A percentile compares a stretch with the other conserved stretches of the same genome.
Evolutionary conservation across 768 basidiomycete species (phyloP).

Genomic region (Termitomyces sp.): DNA sequence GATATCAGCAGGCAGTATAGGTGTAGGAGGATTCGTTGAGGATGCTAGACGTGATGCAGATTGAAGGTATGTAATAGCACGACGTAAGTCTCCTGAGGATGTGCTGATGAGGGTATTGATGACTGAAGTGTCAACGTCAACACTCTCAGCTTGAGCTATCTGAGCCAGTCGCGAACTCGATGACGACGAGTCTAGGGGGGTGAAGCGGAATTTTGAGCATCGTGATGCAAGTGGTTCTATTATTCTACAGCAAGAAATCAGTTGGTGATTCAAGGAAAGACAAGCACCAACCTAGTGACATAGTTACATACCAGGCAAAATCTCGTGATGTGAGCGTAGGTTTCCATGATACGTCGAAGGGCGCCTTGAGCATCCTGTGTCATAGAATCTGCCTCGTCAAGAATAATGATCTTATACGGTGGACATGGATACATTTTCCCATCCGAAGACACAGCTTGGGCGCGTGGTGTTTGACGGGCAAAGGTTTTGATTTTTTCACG

Average conservation of each 20-base stretch:
- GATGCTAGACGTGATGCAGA: constrained; percentile 87
- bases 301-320: constrained; percentile 99
- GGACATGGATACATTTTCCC: constrained; percentile 90
- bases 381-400: constrained; percentile 99
- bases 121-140: constrained; percentile 53
- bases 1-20: constrained; percentile 73
- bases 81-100: constrained; percentile 90
- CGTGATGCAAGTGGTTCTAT: constrained; percentile 98
- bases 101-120: constrained; percentile 69
- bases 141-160: constrained; percentile 74
- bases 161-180: constrained; percentile 69
- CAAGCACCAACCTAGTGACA: constrained; percentile 74
- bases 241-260: constrained; percentile 52
- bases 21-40: constrained; percentile 64
- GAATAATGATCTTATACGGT: constrained; percentile 97
- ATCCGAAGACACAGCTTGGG: constrained; percentile 67
- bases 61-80: constrained; percentile 96
- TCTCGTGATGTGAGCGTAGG: constrained; percentile 92
- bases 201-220: constrained; percentile 98
- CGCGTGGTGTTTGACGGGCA: constrained; percentile 86
- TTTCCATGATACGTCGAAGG: constrained; percentile 98
- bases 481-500: constrained; percentile 99
- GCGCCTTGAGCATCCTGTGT: constrained; percentile 99
- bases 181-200: constrained; percentile 78
- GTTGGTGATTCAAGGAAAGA: background rate